Percentiles rank a stretch among this genome's conserved stretches.
These are phyloP conservation scores for Ogataea glucozyma DNA, from an alignment of 805 yeast genomes.

Conservation along the genomic window DNA sequence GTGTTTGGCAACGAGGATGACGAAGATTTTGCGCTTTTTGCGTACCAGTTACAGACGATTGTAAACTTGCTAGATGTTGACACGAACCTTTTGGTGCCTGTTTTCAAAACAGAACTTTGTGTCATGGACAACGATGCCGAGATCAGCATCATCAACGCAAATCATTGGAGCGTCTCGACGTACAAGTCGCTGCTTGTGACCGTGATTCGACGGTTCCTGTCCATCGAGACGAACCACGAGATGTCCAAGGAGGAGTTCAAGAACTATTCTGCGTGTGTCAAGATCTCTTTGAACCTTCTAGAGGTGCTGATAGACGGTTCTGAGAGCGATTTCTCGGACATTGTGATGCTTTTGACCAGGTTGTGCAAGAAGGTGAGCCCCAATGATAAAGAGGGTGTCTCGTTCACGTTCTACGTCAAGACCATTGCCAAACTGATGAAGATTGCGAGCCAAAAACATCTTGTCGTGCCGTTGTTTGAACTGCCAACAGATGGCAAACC, in stretches of 20 bases:
- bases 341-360: conserved; percentile 19
- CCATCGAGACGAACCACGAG: conserved; percentile 21
- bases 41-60: conserved; percentile 60
- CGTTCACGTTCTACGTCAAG: conserved; percentile 26
- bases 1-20: conserved; percentile 33
- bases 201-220: conserved; percentile 48
- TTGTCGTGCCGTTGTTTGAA: conserved; percentile 20
- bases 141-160: conserved; percentile 41
- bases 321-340: conserved; percentile 50
- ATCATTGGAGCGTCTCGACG: conserved; percentile 55
- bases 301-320: conserved; percentile 55
- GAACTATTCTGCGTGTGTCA: conserved; percentile 41
- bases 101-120: conserved; percentile 59
- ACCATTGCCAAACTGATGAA: conserved; percentile 28
- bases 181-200: conserved; percentile 57
- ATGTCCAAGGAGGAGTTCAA: conserved; percentile 22
- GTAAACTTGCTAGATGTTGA: conserved; percentile 52
- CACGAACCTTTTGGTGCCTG: conserved; percentile 42
- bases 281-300: conserved; percentile 45
- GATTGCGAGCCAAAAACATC: conserved; percentile 25
- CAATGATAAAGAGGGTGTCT: conserved; percentile 13
- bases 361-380: conserved; percentile 16
- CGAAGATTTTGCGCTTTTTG: conserved; percentile 64
- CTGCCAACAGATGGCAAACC: conserved; percentile 9
- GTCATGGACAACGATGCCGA: conserved; percentile 49